These are phyloP conservation scores for Kwoniella dejecticola DNA, from an alignment of 768 basidiomycete genomes.

Conservation along the genomic window DNA sequence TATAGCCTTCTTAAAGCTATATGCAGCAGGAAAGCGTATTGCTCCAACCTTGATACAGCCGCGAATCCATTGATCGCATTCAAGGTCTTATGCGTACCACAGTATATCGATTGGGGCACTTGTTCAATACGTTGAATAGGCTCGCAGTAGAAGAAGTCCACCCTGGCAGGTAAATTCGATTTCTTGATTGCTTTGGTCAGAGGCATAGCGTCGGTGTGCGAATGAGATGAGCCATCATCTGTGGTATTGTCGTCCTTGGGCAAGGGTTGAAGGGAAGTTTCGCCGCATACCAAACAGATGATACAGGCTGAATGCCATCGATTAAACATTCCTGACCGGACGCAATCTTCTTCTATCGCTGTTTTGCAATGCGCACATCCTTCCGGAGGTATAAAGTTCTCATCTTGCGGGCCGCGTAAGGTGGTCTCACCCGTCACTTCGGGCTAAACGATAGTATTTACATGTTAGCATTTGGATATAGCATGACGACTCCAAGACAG, in stretches of 20 bases:
- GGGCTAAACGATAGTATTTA: slow-evolving; percentile 23
- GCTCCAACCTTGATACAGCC: slow-evolving; percentile 89
- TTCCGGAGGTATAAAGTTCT: slow-evolving; percentile 60
- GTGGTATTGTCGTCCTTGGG: slow-evolving; percentile 57
- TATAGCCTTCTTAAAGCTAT: slow-evolving; percentile 91
- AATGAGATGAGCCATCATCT: slow-evolving; percentile 24
- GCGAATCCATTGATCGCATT: slow-evolving; percentile 78
- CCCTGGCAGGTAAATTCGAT: slow-evolving; percentile 78
- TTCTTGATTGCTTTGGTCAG: slow-evolving; percentile 26
- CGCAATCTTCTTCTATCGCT: slow-evolving; percentile 97
- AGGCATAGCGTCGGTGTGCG: slow-evolving; percentile 46
- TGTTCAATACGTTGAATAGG: slow-evolving; percentile 18
- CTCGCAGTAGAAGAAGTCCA: slow-evolving; percentile 73
- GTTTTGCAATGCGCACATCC: slow-evolving; percentile 83
- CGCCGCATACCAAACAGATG: slow-evolving; percentile 79
- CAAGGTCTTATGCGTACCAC: slow-evolving; percentile 71
- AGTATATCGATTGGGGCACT: slow-evolving; percentile 62
- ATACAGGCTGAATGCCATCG: slow-evolving; percentile 96
- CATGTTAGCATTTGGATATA: no score
- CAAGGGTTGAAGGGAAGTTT: slow-evolving; percentile 62
- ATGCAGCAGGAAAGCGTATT: slow-evolving; percentile 94
- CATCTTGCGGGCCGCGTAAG: slow-evolving; percentile 47
- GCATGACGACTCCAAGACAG: no score
- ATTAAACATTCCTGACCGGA: slow-evolving; percentile 90
- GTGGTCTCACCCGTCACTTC: slow-evolving; percentile 54